Evolutionary conservation across 495 filamentous ascomycete genomes (phyloP).

Genomic region (Sphaerosporella brunnea): DNA sequence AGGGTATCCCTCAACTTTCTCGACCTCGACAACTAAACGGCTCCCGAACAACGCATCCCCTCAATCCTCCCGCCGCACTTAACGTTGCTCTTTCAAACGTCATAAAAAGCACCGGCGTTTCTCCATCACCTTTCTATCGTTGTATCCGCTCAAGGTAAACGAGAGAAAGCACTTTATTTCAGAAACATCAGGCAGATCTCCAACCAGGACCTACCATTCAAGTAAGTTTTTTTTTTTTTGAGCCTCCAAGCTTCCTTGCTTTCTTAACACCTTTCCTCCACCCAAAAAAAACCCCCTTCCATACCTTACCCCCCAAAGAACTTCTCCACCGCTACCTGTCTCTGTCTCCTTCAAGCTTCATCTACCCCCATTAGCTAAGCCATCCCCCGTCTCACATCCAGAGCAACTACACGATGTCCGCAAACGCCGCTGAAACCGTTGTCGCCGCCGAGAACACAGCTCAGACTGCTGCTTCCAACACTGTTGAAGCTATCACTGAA

Average conservation of each 20-base stretch:
- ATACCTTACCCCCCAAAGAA: too few relatives aligned
- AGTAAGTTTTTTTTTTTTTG: conserved; percentile 13
- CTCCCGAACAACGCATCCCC: neutral
- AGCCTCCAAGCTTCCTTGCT: conserved; percentile 1
- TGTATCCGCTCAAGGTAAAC: neutral
- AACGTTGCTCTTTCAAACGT: neutral
- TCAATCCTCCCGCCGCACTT: neutral
- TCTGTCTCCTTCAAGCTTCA: too few relatives aligned
- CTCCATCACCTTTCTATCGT: conserved; percentile 4
- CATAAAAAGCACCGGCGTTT: conserved; percentile 1
- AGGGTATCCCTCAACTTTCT: too few relatives aligned
- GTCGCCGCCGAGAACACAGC: conserved; percentile 33
- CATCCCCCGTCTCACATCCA: too few relatives aligned
- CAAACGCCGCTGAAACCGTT: conserved; percentile 35
- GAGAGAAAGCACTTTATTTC: conserved; percentile 14
- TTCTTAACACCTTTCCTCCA: conserved; percentile 12
- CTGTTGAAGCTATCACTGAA: conserved; percentile 67
- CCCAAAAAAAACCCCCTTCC: conserved; percentile 11
- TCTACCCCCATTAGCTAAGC: too few relatives aligned
- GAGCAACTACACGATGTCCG: conserved; percentile 40
- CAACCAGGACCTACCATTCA: conserved; percentile 10
- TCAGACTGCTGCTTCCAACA: conserved; percentile 38
- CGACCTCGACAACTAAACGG: conserved; percentile 10
- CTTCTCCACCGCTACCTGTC: too few relatives aligned
- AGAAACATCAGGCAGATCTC: conserved; percentile 23